Evolutionary conservation across 495 filamentous ascomycete species (phyloP), one percentile per base, ranked within the genome.

Genomic region (Lindgomyces ingoldianus): DNA sequence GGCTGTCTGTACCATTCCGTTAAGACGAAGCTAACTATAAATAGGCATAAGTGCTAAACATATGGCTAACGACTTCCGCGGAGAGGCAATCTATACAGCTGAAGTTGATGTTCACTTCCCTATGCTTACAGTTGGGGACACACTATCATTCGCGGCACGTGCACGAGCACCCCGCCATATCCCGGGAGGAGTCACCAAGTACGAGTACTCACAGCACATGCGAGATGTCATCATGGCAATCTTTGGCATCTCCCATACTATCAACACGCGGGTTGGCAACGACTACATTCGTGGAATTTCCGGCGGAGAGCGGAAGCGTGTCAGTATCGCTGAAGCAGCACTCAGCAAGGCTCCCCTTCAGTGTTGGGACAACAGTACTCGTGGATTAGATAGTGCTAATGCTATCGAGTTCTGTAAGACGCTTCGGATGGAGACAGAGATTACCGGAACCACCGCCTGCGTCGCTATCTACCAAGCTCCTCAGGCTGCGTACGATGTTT

Each of bases 31-130:
- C 52, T 68, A 29, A 59, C 26, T 6, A 0, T 29, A 16, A 51
- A 14, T 33, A 74, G 75, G 76, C 25, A 74, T 78, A 25, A 69
- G 63, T 30, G 57, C 75, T 4, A 57, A 79, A 49, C 60, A 77
- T 25, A 77, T 79, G 75, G 66, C 72, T 50, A 74, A 72, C 14
- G 70, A 76, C 59, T 77, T 77, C 70, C 69, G 75, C 22, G 76
- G 76, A n/a, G 76, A 79, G 48, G 73, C 74, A 30, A 79, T 79
- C 57, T 79, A 79, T 65, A 77, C 76, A n/a, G 76, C 76, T 12
- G 76, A 79, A 60, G 73, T 75, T 30, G 76, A 79, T 48, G 74
- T 77, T 12, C 76, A 78, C 52, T 77, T 78, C 47, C 75, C 76
- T 11, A 72, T 70, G 68, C 58, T 78, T 27, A 74, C 61, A 12